Evolutionary conservation across 495 filamentous ascomycete species (phyloP).

Genomic region (Trichodelitschia bisporula): DNA sequence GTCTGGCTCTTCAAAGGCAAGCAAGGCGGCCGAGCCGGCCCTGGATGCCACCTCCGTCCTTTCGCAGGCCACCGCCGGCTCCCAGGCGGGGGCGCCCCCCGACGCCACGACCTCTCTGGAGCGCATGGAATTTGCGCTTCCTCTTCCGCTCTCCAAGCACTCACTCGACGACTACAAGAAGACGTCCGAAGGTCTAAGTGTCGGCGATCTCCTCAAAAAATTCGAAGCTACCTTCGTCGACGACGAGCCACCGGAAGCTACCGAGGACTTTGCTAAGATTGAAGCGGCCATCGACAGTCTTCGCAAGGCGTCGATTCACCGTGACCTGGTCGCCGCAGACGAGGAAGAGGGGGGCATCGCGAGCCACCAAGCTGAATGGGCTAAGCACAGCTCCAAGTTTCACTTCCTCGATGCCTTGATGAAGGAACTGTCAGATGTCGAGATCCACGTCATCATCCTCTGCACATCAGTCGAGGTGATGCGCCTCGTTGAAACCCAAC

Average conservation of each 20-base stretch:
- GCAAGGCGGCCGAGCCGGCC: no score
- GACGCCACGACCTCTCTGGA: no score
- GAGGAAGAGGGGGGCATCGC: constrained; percentile 15
- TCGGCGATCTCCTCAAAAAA: no score
- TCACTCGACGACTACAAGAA: no score
- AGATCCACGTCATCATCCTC: constrained; percentile 24
- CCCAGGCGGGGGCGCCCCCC: no score
- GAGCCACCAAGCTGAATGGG: constrained; percentile 19
- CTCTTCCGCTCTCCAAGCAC: no score
- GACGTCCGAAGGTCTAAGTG: no score
- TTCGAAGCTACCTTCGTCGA: not conserved
- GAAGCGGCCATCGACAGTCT: constrained; percentile 13
- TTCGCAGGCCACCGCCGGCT: no score
- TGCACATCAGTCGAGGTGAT: constrained; percentile 20
- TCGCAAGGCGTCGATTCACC: constrained; percentile 25
- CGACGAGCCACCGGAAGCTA: not conserved
- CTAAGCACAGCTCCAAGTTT: constrained; percentile 31
- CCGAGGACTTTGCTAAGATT: not conserved
- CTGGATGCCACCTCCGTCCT: no score
- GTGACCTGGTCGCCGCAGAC: constrained; percentile 24
- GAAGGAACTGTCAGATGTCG: constrained; percentile 16
- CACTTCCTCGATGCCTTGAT: constrained; percentile 28
- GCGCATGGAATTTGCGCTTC: no score
- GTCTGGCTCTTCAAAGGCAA: no score
- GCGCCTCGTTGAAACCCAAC: constrained; percentile 26